Evolutionary conservation across 1,284 basidiomycete species (phyloP), one percentile per base, ranked within the genome.

Genomic region (Papiliotrema laurentii): DNA sequence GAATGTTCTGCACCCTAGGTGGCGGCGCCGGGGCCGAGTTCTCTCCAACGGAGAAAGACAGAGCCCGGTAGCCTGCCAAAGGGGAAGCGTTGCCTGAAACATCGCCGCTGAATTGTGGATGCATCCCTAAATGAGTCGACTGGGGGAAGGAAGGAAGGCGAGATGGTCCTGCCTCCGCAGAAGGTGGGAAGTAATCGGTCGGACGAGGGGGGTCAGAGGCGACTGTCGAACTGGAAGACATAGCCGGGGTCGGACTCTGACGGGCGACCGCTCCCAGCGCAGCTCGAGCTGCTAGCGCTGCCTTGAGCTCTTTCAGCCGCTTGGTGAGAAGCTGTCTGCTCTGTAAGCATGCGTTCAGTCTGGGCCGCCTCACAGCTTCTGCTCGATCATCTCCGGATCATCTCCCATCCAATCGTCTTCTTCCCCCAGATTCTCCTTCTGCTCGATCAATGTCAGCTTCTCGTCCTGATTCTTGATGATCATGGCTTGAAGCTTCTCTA

Each of bases 271-370:
- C 27, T 38, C 47, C 38, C 33, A 43, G 24, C 40, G 19, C 27
- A 10, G 30, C 14, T 18, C 59, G 52, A 28, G 55, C 58, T 2
- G 55, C 54, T 25, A 67, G 46, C 2, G 55, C 61, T 1, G 58
- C 60, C 40, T 67, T 66, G 47, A 73, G 55, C 28, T 71, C 63
- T 19, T 53, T 51, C 11, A 70, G 60, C 4, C 71, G 65, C 21
- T 56, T 59, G 4, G 55, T 50, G 1, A 63, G 46, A 27, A 66
- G 48, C 9, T 34, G 44, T 5, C 69, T 67, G 46, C 26, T 9
- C 5, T n/a, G 39, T 26, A 35, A 47, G 36, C 21, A 38, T 40
- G 19, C 40, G 34, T 13, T 26, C 36, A 22, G 19, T 5, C 35
- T 9, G 18, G 28, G 9, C 9, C 5, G 21, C 43, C 64, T 50